Evolutionary conservation across 768 basidiomycete genomes (phyloP).

Genomic region (Roridomyces roridus): DNA sequence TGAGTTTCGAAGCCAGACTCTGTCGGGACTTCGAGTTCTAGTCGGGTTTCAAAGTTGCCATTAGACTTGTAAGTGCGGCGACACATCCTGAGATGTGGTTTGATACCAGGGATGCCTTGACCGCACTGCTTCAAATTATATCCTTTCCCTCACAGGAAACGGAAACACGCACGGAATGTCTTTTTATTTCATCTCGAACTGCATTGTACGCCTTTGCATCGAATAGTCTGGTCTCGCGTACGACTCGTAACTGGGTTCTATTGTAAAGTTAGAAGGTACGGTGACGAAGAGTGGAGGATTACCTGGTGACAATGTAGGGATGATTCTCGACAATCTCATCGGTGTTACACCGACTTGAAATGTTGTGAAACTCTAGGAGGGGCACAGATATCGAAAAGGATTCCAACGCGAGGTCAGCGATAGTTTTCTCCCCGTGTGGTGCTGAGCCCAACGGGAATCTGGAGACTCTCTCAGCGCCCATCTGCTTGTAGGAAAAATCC

Average conservation of each 20-base stretch:
- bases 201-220: constrained; percentile 35
- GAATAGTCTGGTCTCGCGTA: constrained; percentile 37
- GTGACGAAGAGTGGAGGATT: neutral
- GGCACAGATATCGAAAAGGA: constrained; percentile 41
- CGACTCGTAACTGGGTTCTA: constrained; percentile 41
- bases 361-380: constrained; percentile 39
- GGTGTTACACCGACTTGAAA: constrained; percentile 29
- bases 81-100: constrained; percentile 28
- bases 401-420: constrained; percentile 36
- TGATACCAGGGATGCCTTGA: constrained; percentile 18
- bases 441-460: constrained; percentile 33
- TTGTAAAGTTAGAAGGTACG: neutral
- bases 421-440: constrained; percentile 18
- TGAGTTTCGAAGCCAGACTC: constrained; percentile 24
- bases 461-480: neutral
- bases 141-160: neutral
- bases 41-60: constrained; percentile 38
- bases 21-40: constrained; percentile 30
- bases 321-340: constrained; percentile 28
- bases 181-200: constrained; percentile 29
- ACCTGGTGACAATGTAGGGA: constrained; percentile 46
- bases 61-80: constrained; percentile 28
- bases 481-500: neutral
- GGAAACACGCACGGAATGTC: constrained; percentile 26
- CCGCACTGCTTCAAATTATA: constrained; percentile 27